Percentiles rank a stretch among this genome's conserved stretches.
phyloP scores from a whole-genome alignment of 352 stramenopile species.

The Globisporangium megalacanthum region DNA sequence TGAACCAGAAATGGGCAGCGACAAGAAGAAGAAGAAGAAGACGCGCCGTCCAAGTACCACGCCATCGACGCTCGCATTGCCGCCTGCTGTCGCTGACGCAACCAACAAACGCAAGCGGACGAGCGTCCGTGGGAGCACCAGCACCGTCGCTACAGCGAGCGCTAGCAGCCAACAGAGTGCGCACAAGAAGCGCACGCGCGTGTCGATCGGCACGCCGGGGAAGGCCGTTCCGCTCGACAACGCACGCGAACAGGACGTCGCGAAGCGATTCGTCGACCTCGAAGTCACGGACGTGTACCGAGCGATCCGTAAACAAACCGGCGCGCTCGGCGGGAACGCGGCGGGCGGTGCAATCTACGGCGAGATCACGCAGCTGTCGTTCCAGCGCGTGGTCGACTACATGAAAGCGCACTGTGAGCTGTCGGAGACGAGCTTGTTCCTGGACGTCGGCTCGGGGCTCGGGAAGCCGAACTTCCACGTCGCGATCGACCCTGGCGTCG shows the following conservation, averaged over 20 bases:
- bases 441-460: constrained; percentile 96
- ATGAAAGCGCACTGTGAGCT: constrained; percentile 92
- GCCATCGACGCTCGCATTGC: not conserved
- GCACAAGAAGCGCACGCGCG: constrained; percentile 51
- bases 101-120: constrained; percentile 51
- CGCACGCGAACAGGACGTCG: constrained; percentile 53
- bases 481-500: constrained; percentile 92
- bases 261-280: constrained; percentile 71
- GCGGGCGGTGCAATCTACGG: constrained; percentile 97
- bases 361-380: constrained; percentile 95
- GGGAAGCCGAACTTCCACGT: constrained; percentile 98
- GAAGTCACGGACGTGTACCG: constrained; percentile 89
- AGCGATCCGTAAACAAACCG: constrained; percentile 92
- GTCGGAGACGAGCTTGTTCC: constrained; percentile 85
- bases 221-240: constrained; percentile 66
- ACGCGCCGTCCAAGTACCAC: constrained; percentile 7
- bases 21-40: constrained; percentile 1
- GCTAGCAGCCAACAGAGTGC: constrained; percentile 11
- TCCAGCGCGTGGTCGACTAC: constrained; percentile 96
- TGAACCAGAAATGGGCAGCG: constrained; percentile 2
- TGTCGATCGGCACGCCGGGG: constrained; percentile 61
- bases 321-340: constrained; percentile 92
- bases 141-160: constrained; percentile 16
- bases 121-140: constrained; percentile 26
- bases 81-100: not conserved